phyloP scores from a whole-genome alignment of 306 rosid species.

The Gastrolobium bilobum region DNA sequence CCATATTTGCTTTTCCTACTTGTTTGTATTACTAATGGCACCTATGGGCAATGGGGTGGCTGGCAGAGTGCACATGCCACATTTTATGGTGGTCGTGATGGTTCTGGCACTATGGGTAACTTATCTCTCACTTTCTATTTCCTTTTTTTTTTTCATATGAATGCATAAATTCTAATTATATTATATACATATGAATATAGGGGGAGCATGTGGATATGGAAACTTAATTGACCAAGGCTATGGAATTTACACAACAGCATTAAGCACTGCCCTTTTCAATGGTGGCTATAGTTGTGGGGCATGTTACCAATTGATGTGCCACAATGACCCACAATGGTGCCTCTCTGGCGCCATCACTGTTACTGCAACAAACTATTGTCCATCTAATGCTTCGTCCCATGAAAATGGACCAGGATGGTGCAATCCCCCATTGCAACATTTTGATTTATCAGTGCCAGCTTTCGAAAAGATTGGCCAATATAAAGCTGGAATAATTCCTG shows the following conservation, averaged over 20 bases:
- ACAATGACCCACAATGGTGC: conserved; percentile 64
- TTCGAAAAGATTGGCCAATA: conserved; percentile 71
- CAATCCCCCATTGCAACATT: conserved; percentile 77
- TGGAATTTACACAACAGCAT: conserved; percentile 72
- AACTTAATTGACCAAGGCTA: conserved; percentile 70
- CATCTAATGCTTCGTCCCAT: conserved; percentile 61
- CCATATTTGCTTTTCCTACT: conserved; percentile 47
- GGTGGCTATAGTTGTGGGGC: conserved; percentile 72
- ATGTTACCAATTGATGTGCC: conserved; percentile 67
- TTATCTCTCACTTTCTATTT: background rate
- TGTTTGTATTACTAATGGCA: conserved; percentile 38
- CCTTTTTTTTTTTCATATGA: background rate
- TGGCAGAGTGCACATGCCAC: conserved; percentile 77
- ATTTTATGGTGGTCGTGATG: conserved; percentile 76
- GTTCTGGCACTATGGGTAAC: conserved; percentile 73
- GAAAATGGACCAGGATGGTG: conserved; percentile 80
- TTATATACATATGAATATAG: conserved; percentile 23
- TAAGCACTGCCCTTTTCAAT: conserved; percentile 75
- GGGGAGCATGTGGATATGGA: conserved; percentile 85
- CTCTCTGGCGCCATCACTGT: conserved; percentile 64
- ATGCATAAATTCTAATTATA: too few species aligned
- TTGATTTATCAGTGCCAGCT: conserved; percentile 75
- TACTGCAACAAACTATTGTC: conserved; percentile 81
- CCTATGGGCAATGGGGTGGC: conserved; percentile 55
- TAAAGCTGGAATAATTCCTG: conserved; percentile 72